These are phyloP conservation scores for Lotus japonicus DNA, from an alignment of 306 rosid species.

Conservation along the genomic window DNA sequence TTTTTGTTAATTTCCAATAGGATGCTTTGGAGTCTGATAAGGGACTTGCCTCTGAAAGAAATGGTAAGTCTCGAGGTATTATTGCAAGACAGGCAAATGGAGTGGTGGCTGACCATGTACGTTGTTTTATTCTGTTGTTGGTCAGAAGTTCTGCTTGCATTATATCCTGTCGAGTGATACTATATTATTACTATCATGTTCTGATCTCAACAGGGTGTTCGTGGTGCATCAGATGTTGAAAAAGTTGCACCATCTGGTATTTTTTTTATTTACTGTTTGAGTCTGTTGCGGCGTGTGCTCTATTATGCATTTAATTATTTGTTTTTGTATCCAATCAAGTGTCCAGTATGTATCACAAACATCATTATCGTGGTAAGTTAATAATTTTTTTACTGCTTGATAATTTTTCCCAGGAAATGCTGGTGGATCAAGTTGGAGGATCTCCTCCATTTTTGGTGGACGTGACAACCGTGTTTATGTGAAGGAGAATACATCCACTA, in stretches of 20 bases:
- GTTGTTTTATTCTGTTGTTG: conserved; percentile 8
- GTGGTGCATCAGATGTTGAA: conserved; percentile 53
- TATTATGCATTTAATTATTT: neutral
- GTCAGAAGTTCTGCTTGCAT: neutral
- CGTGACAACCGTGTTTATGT: conserved; percentile 50
- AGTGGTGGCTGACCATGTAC: conserved; percentile 63
- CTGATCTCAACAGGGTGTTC: conserved; percentile 46
- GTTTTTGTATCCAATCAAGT: neutral
- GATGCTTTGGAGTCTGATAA: conserved; percentile 72
- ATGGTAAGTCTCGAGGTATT: conserved; percentile 51
- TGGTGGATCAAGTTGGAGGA: conserved; percentile 68
- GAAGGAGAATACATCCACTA: conserved; percentile 47
- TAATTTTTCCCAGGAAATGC: conserved; percentile 42
- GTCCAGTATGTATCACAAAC: neutral
- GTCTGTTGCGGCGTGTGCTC: neutral
- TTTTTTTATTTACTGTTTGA: too few species aligned
- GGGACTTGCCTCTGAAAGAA: conserved; percentile 64
- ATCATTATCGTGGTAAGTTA: neutral
- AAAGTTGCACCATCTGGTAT: conserved; percentile 53
- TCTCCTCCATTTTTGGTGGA: conserved; percentile 74
- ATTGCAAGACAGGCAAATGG: conserved; percentile 76
- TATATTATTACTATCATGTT: neutral
- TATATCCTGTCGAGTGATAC: neutral
- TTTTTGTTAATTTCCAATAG: conserved; percentile 32
- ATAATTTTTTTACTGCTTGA: conserved; percentile 7